These are phyloP conservation scores for Blumeria graminis DNA, from an alignment of 2,329 filamentous ascomycete species.

Conservation along the genomic window DNA sequence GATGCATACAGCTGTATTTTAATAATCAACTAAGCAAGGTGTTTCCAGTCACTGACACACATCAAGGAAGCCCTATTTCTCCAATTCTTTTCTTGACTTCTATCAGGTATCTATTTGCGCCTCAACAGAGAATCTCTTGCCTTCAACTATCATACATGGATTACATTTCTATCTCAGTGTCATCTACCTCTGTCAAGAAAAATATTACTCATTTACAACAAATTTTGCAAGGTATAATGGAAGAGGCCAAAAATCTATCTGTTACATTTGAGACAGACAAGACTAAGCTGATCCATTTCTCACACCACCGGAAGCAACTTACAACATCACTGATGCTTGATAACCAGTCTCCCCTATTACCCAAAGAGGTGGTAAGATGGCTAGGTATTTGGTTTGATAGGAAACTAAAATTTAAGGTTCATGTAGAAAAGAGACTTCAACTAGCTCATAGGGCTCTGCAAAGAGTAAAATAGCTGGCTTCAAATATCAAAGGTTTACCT, in stretches of 20 bases:
- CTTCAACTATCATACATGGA: neutral
- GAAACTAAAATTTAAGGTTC: neutral
- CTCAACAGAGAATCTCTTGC: neutral
- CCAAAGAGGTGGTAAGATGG: neutral
- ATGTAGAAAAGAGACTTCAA: neutral
- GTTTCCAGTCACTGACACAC: neutral
- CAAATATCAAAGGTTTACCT: neutral
- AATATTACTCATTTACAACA: neutral
- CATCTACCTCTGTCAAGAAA: neutral
- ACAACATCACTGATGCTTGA: neutral
- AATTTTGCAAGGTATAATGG: neutral
- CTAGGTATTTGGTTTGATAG: neutral
- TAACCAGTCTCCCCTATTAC: neutral
- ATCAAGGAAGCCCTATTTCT: neutral
- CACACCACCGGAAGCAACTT: neutral
- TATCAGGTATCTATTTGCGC: neutral
- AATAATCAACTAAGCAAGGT: neutral
- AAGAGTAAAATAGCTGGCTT: neutral
- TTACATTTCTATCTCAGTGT: neutral
- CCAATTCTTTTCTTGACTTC: neutral
- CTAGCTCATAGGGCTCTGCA: neutral
- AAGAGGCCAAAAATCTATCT: neutral
- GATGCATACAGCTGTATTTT: too few relatives aligned
- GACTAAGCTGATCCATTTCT: neutral
- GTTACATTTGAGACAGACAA: neutral